A percentile compares a stretch with the other conserved stretches of the same genome.
Evolutionary conservation across 495 filamentous ascomycete genomes (phyloP).

Genomic region (Neurospora africana): DNA sequence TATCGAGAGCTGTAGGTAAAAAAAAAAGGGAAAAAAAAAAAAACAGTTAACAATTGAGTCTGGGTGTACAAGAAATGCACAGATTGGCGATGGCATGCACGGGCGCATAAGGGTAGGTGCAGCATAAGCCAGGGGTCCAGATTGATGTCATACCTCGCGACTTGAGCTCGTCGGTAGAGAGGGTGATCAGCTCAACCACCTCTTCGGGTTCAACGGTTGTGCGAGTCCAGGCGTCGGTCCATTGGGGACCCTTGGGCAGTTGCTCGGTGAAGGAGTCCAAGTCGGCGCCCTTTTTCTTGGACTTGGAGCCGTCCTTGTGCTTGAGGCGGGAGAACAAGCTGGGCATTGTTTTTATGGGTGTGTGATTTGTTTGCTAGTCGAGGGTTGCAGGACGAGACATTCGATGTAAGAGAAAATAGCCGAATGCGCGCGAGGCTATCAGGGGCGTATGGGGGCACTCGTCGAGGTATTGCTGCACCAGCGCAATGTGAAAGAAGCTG

Average conservation of each 20-base stretch:
- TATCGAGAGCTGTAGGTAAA: conserved; percentile 57
- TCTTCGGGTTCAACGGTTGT: conserved; percentile 83
- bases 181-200: conserved; percentile 72
- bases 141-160: conserved; percentile 60
- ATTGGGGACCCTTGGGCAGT: conserved; percentile 56
- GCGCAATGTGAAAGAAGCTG: background rate
- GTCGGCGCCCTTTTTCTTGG: conserved; percentile 45
- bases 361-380: conserved; percentile 5
- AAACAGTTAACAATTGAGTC: conserved; percentile 22
- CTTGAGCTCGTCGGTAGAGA: conserved; percentile 86
- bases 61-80: background rate
- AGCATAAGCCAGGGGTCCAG: conserved; percentile 8
- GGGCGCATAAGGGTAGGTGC: conserved; percentile 6
- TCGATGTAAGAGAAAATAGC: conserved; percentile 3
- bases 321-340: conserved; percentile 67
- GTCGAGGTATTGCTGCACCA: background rate
- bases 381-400: conserved; percentile 11
- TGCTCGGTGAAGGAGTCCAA: conserved; percentile 35
- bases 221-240: conserved; percentile 84
- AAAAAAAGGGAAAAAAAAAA: conserved; percentile 4
- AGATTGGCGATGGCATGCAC: background rate
- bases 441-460: background rate
- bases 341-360: conserved; percentile 28
- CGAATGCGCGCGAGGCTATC: conserved; percentile 1
- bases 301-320: conserved; percentile 54